A percentile compares a stretch with the other conserved stretches of the same genome.
Conservation (phyloP, 2,329 filamentous ascomycete genomes). For the Colletotrichum abscissum region DNA sequence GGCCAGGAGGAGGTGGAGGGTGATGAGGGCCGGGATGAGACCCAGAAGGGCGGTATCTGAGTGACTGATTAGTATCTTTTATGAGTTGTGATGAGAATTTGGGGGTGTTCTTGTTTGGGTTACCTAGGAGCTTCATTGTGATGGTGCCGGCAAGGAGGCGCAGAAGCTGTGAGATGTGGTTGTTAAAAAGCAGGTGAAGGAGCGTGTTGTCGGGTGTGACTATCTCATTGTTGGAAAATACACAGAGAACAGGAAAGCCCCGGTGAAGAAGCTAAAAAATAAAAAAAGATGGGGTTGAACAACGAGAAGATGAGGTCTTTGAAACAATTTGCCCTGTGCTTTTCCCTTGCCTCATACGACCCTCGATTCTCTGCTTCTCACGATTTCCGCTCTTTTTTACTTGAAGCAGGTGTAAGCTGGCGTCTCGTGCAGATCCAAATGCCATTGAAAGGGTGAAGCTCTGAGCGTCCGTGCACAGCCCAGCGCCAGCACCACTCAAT, state of each 20-base stretch:
- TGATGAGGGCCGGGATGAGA: slow-evolving; percentile 71
- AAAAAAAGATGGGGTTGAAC: not conserved
- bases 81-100: not conserved
- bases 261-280: not conserved
- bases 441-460: slow-evolving; percentile 14
- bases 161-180: too few species aligned
- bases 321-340: slow-evolving; percentile 35
- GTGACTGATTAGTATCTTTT: slow-evolving; percentile 17
- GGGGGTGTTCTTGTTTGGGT: not conserved
- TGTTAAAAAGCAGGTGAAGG: not conserved
- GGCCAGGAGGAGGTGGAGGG: slow-evolving; percentile 77
- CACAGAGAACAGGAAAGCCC: not conserved
- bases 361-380: slow-evolving; percentile 4
- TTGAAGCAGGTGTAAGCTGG: slow-evolving; percentile 32
- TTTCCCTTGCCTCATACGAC: slow-evolving; percentile 23
- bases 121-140: slow-evolving; percentile 40
- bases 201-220: not conserved
- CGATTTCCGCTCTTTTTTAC: slow-evolving; percentile 11
- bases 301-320: not conserved
- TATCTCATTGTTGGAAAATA: not conserved
- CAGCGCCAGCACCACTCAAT: not conserved
- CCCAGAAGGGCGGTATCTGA: slow-evolving; percentile 62
- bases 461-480: slow-evolving; percentile 25
- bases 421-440: slow-evolving; percentile 29
- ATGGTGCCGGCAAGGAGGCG: not conserved